Conservation (phyloP, 2,329 filamentous ascomycete species). For the Fusarium verrucosum region DNA sequence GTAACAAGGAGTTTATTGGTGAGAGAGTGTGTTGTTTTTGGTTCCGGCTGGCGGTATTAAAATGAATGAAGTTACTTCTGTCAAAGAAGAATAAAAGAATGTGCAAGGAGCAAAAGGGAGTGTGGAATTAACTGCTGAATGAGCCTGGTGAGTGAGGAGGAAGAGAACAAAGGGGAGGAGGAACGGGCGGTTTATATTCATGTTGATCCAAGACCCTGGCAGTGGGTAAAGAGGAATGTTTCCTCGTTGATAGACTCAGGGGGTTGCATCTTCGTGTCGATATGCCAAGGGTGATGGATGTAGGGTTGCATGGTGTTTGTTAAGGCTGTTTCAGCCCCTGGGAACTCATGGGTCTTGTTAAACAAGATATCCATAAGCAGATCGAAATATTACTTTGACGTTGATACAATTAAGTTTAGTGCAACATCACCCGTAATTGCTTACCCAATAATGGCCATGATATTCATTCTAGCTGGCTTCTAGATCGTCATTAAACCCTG, state of each 20-base stretch:
- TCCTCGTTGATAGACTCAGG: conserved; percentile 10
- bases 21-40: conserved; percentile 11
- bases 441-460: no score
- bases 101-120: conserved; percentile 43
- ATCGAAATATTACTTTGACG: conserved; percentile 16
- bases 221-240: conserved; percentile 7
- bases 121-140: conserved; percentile 44
- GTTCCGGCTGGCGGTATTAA: conserved; percentile 40
- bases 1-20: conserved; percentile 16
- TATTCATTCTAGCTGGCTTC: no score
- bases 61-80: conserved; percentile 46
- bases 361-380: conserved; percentile 17
- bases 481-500: not conserved
- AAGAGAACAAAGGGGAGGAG: not conserved
- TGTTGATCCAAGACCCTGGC: not conserved
- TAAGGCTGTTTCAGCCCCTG: conserved; percentile 35
- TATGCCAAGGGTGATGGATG: conserved; percentile 25
- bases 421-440: no score
- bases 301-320: conserved; percentile 25
- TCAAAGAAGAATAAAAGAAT: conserved; percentile 46
- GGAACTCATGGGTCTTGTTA: not conserved
- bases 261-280: conserved; percentile 26
- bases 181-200: conserved; percentile 35
- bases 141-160: conserved; percentile 39
- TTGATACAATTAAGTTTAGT: not conserved